Percentiles rank a stretch among this genome's conserved stretches.
These are phyloP conservation scores for Colletotrichum tabaci DNA, from an alignment of 2,329 filamentous ascomycete species.

Conservation along the genomic window DNA sequence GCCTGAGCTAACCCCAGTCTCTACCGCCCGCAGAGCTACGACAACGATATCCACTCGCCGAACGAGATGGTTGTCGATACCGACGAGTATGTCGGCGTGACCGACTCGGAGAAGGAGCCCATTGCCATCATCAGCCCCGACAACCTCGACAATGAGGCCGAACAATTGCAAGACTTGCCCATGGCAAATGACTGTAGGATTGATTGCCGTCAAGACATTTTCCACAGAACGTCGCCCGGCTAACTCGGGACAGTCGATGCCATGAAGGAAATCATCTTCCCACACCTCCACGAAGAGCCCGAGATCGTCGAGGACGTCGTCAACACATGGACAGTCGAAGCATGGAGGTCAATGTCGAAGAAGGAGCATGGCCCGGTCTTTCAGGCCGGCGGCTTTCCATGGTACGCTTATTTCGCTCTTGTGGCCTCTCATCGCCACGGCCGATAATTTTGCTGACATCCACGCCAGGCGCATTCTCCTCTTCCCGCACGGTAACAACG, in stretches of 20 bases:
- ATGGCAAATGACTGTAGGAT: slow-evolving; percentile 68
- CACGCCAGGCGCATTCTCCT: slow-evolving; percentile 86
- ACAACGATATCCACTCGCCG: slow-evolving; percentile 66
- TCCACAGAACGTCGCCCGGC: slow-evolving; percentile 20
- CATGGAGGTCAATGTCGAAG: slow-evolving; percentile 83
- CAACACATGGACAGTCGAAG: slow-evolving; percentile 89
- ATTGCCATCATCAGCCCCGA: slow-evolving; percentile 71
- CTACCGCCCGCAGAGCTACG: slow-evolving; percentile 60
- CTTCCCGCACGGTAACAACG: slow-evolving; percentile 95
- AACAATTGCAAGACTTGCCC: slow-evolving; percentile 63
- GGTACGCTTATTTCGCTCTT: slow-evolving; percentile 68
- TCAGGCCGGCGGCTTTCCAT: slow-evolving; percentile 87
- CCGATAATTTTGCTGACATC: slow-evolving; percentile 42
- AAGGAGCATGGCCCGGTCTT: slow-evolving; percentile 93
- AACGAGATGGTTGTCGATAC: slow-evolving; percentile 71
- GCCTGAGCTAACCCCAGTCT: slow-evolving; percentile 22
- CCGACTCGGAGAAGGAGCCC: slow-evolving; percentile 65
- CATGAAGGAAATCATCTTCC: slow-evolving; percentile 86
- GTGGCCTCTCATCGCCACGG: neutral
- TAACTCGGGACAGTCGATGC: slow-evolving; percentile 75
- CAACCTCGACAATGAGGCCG: slow-evolving; percentile 62
- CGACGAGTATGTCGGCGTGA: slow-evolving; percentile 68
- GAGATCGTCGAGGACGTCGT: slow-evolving; percentile 82
- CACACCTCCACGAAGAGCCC: slow-evolving; percentile 80
- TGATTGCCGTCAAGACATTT: slow-evolving; percentile 49